Evolutionary conservation across 257 asterid genomes (phyloP), one percentile per base, ranked within the genome.

Genomic region (Solanum etuberosum): DNA sequence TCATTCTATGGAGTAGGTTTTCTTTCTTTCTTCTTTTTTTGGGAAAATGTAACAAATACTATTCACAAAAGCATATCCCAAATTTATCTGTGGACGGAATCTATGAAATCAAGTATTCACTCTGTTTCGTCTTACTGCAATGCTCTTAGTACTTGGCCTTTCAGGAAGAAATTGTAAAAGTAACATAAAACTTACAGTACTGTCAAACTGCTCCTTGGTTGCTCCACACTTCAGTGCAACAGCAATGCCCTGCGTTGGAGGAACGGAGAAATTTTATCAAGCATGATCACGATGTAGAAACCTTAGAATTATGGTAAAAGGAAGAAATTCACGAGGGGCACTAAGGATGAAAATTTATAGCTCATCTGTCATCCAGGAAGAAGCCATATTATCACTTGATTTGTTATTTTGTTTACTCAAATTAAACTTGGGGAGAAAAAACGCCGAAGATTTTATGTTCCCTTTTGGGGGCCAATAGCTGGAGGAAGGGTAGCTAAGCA

Each of bases 191-290:
- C 98, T 91, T 90, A 97, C 99, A 34, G 98, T 97, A 90, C 95
- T 92, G 86, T 97, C 99, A 86, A 97, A 95, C 89, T 94, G 98
- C 48, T 95, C 97, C 90, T 97, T 97, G 89, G 99, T 97, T 86
- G 99, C 99, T 91, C 99, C 99, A 92, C 99, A 97, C 92, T 94
- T 97, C 46, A 97, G 91, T 71, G 98, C 99, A 91, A 97, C 74
- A 43, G 99, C 96, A 90, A 97, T 92, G 83, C 99, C 99, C 98
- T 97, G 94, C 93, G 93, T 65, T 57, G 65, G 72, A 61, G 71
- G 88, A 32, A 43, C 10, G 37, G 4, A 9, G 25, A 29, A 31
- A 10, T 9, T 9, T 81, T 81, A 3, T 29, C 85, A 81, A 29
- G 40, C 43, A 20, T 14, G 38, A 48, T 13, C 6, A 16, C 3